A percentile compares a stretch with the other conserved stretches of the same genome.
Conservation (phyloP, 192 early-diverging fungal species). For the Funneliformis geosporum region DNA sequence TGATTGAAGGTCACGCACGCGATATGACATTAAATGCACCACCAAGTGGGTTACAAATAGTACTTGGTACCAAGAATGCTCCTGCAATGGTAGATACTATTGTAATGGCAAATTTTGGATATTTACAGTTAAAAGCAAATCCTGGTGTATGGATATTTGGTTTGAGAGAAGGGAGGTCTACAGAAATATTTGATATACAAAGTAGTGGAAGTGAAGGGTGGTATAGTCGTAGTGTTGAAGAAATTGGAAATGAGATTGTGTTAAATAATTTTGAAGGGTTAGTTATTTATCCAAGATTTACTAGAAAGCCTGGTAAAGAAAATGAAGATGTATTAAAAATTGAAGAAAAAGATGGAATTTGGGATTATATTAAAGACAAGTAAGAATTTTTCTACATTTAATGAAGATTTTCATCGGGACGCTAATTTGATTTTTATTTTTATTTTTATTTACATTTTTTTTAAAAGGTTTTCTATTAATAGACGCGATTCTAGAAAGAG, state of each 20-base stretch:
- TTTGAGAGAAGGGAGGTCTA: conserved; percentile 80
- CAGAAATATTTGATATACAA: conserved; percentile 76
- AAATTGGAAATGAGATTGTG: conserved; percentile 56
- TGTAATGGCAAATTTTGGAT: conserved; percentile 98
- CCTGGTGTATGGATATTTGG: conserved; percentile 87
- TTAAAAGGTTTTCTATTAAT: conserved; percentile 35
- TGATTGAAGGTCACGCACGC: conserved; percentile 88
- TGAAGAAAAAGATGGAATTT: conserved; percentile 49
- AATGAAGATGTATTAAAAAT: conserved; percentile 63
- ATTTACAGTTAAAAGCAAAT: conserved; percentile 92
- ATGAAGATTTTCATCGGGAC: background rate
- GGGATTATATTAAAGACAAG: conserved; percentile 61
- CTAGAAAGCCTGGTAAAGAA: conserved; percentile 81
- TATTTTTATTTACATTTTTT: no score
- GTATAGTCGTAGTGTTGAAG: conserved; percentile 45
- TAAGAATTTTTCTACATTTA: conserved; percentile 36
- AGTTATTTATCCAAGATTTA: conserved; percentile 79
- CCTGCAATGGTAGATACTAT: conserved; percentile 84
- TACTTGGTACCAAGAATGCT: conserved; percentile 68
- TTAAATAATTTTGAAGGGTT: conserved; percentile 82
- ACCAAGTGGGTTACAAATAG: conserved; percentile 88
- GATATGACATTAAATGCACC: conserved; percentile 70
- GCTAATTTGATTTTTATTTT: background rate
- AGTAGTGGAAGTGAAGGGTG: conserved; percentile 57
- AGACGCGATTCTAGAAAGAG: conserved; percentile 31